A percentile compares a stretch with the other conserved stretches of the same genome.
These are phyloP conservation scores for Aspergillus fructus DNA, from an alignment of 2,329 filamentous ascomycete genomes.

Conservation along the genomic window DNA sequence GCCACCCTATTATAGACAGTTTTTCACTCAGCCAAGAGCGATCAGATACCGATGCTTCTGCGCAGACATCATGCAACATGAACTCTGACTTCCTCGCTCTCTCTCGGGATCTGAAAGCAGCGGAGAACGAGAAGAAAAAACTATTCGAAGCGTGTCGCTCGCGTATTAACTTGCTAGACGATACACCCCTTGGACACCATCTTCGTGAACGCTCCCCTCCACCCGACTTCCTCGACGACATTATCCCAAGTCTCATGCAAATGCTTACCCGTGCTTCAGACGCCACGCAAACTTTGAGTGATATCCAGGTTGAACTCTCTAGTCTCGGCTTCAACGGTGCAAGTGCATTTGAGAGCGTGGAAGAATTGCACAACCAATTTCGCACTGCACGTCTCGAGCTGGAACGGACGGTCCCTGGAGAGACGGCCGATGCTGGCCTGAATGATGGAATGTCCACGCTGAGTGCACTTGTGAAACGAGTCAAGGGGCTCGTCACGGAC, in stretches of 20 bases:
- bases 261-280: constrained; percentile 39
- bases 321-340: constrained; percentile 40
- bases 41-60: constrained; percentile 17
- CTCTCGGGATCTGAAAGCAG: constrained; percentile 38
- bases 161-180: constrained; percentile 25
- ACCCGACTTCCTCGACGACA: constrained; percentile 37
- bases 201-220: constrained; percentile 36
- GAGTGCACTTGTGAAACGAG: constrained; percentile 39
- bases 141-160: constrained; percentile 42
- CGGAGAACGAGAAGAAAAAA: constrained; percentile 38
- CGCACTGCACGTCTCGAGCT: constrained; percentile 45
- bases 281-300: constrained; percentile 36
- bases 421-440: constrained; percentile 39
- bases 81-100: constrained; percentile 30
- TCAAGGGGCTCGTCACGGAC: constrained; percentile 35
- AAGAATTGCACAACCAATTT: constrained; percentile 40
- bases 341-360: constrained; percentile 32
- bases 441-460: constrained; percentile 41
- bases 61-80: constrained; percentile 18
- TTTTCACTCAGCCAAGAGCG: constrained; percentile 13
- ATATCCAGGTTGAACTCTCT: constrained; percentile 36
- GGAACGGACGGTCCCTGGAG: constrained; percentile 45
- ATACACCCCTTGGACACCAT: constrained; percentile 18
- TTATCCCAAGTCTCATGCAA: constrained; percentile 36
- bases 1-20: constrained; percentile 18